Evolutionary conservation across 768 basidiomycete species (phyloP).

Genomic region (Grammothele lineata): DNA sequence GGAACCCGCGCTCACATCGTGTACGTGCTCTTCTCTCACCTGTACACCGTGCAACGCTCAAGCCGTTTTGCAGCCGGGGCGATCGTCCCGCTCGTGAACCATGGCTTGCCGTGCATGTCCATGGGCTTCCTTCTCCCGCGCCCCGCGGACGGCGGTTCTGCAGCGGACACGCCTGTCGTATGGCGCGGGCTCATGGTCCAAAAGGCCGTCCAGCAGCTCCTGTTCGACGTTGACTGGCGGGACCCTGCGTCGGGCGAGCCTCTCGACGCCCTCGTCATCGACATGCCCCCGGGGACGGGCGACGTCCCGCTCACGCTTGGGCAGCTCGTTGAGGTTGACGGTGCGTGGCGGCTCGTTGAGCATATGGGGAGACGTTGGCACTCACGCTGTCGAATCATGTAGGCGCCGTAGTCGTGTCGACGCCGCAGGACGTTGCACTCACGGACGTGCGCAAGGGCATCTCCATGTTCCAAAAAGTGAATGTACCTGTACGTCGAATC

Average conservation of each 20-base stretch:
- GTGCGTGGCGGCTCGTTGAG: constrained; percentile 42
- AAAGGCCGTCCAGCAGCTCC: constrained; percentile 92
- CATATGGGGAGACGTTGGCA: background rate
- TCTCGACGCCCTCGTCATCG: constrained; percentile 84
- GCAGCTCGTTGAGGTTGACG: constrained; percentile 80
- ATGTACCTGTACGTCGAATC: constrained; percentile 64
- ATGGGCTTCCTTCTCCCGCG: constrained; percentile 90
- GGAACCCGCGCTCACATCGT: constrained; percentile 71
- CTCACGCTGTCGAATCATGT: background rate
- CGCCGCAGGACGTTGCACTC: constrained; percentile 91
- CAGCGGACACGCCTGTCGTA: constrained; percentile 76
- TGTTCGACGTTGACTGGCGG: constrained; percentile 95
- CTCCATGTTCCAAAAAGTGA: constrained; percentile 85
- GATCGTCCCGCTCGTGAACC: constrained; percentile 78
- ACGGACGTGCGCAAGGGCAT: constrained; percentile 92
- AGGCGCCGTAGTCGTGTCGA: constrained; percentile 94
- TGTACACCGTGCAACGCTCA: too few species aligned
- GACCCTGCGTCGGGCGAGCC: constrained; percentile 37
- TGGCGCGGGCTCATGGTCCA: constrained; percentile 99
- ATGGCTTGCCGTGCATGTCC: constrained; percentile 92
- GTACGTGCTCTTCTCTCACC: constrained; percentile 41
- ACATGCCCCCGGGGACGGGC: constrained; percentile 97
- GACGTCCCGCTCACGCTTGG: constrained; percentile 92
- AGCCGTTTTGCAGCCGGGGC: constrained; percentile 52
- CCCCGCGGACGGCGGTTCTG: constrained; percentile 40